Conservation (phyloP, 2,329 filamentous ascomycete genomes). For the Curvularia lunata region DNA sequence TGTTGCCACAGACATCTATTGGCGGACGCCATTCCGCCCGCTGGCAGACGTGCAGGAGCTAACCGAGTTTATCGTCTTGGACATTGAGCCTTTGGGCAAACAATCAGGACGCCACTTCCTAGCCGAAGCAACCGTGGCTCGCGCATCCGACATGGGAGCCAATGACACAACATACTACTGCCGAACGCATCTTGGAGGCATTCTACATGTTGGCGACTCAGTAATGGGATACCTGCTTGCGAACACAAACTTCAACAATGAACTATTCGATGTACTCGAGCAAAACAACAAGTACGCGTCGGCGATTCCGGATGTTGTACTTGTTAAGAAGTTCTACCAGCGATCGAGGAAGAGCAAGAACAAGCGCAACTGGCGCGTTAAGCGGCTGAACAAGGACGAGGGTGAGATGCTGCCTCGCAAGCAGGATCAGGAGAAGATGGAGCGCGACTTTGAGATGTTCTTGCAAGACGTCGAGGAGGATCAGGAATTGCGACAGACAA, state of each 20-base stretch:
- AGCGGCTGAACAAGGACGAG: constrained; percentile 90
- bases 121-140: constrained; percentile 86
- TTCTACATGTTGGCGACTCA: constrained; percentile 87
- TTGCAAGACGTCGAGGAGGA: constrained; percentile 96
- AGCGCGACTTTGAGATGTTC: constrained; percentile 97
- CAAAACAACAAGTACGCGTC: constrained; percentile 74
- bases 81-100: constrained; percentile 80
- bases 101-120: constrained; percentile 82
- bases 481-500: constrained; percentile 79
- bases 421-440: constrained; percentile 84
- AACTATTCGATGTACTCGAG: constrained; percentile 82
- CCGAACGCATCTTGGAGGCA: constrained; percentile 84
- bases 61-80: constrained; percentile 92
- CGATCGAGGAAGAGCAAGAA: constrained; percentile 74
- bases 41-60: constrained; percentile 85
- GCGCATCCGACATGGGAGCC: constrained; percentile 81
- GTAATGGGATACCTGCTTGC: constrained; percentile 93
- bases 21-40: constrained; percentile 84
- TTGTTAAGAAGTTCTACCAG: constrained; percentile 97
- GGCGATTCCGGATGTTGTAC: constrained; percentile 85
- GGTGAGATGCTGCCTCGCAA: constrained; percentile 86
- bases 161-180: constrained; percentile 91
- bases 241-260: constrained; percentile 91
- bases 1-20: constrained; percentile 81
- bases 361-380: constrained; percentile 86